phyloP scores from a whole-genome alignment of 441 rosid genomes.

The Jatropha multifida region DNA sequence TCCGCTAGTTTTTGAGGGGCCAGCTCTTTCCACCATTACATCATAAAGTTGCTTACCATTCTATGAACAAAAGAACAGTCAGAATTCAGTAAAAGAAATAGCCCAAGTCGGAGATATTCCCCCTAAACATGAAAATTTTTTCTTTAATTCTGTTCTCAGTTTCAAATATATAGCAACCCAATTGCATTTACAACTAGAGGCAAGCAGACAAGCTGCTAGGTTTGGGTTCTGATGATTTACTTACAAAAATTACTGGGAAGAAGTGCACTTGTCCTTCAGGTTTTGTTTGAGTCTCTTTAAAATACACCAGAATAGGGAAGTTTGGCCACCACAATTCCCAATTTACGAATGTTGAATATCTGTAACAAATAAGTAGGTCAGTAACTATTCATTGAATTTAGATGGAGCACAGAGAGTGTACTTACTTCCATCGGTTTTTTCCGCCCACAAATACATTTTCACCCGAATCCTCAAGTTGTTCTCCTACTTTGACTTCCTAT shows the following conservation, averaged over 20 bases:
- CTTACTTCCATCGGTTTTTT: constrained; percentile 83
- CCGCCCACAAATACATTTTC: constrained; percentile 78
- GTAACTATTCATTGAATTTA: constrained; percentile 3
- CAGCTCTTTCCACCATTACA: constrained; percentile 81
- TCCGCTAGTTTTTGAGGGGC: constrained; percentile 62
- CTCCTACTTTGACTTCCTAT: constrained; percentile 71
- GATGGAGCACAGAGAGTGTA: not conserved
- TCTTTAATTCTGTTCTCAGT: not conserved
- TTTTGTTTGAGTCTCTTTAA: constrained; percentile 74
- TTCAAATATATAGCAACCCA: not conserved
- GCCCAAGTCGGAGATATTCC: not conserved
- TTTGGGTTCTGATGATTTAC: constrained; percentile 19
- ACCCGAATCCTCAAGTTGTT: constrained; percentile 65
- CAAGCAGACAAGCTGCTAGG: no score
- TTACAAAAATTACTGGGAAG: constrained; percentile 79
- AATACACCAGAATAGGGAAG: constrained; percentile 71
- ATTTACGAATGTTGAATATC: constrained; percentile 70
- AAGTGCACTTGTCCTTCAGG: constrained; percentile 88
- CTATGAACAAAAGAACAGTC: constrained; percentile 30
- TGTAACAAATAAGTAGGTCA: constrained; percentile 24
- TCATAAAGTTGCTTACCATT: constrained; percentile 72
- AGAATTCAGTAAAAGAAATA: not conserved
- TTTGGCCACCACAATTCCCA: constrained; percentile 92
- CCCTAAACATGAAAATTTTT: not conserved
- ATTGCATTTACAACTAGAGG: not conserved